Percentiles rank a stretch among this genome's conserved stretches.
phyloP scores from a whole-genome alignment of 352 stramenopile genomes.

The Nothophytophthora sp. region DNA sequence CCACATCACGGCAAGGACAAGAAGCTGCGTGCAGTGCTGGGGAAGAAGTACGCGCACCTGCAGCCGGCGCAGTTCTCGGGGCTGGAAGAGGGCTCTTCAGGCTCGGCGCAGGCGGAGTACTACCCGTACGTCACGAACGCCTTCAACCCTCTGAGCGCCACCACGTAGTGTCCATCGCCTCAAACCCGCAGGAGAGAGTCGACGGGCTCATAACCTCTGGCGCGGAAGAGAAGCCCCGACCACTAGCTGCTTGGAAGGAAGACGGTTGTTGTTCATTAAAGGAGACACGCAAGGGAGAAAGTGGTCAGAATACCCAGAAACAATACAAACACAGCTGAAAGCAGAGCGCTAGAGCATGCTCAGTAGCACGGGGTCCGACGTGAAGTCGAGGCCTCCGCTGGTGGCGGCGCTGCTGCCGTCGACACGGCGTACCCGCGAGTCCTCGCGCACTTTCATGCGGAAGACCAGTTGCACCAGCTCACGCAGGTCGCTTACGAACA shows the following conservation, averaged over 20 bases:
- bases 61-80: conserved; percentile 83
- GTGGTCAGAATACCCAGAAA: conserved; percentile 12
- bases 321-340: conserved; percentile 25
- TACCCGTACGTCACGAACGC: conserved; percentile 84
- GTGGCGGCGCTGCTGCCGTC: neutral
- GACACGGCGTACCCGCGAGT: conserved; percentile 21
- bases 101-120: conserved; percentile 70
- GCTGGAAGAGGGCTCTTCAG: conserved; percentile 67
- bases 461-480: conserved; percentile 74
- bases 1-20: conserved; percentile 83
- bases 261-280: conserved; percentile 17
- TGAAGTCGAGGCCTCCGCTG: conserved; percentile 21
- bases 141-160: conserved; percentile 64
- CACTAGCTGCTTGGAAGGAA: conserved; percentile 8
- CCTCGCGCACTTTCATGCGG: conserved; percentile 55
- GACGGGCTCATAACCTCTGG: conserved; percentile 9
- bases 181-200: too few relatives aligned
- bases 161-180: conserved; percentile 2
- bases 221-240: conserved; percentile 4
- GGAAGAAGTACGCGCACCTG: conserved; percentile 86
- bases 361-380: conserved; percentile 31
- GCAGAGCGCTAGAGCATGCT: conserved; percentile 45
- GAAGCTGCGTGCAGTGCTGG: conserved; percentile 73
- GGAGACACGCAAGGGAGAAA: conserved; percentile 7
- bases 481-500: conserved; percentile 72